Percentiles rank a stretch among this genome's conserved stretches.
phyloP scores from a whole-genome alignment of 768 basidiomycete species.

The Hebeloma cylindrosporum region DNA sequence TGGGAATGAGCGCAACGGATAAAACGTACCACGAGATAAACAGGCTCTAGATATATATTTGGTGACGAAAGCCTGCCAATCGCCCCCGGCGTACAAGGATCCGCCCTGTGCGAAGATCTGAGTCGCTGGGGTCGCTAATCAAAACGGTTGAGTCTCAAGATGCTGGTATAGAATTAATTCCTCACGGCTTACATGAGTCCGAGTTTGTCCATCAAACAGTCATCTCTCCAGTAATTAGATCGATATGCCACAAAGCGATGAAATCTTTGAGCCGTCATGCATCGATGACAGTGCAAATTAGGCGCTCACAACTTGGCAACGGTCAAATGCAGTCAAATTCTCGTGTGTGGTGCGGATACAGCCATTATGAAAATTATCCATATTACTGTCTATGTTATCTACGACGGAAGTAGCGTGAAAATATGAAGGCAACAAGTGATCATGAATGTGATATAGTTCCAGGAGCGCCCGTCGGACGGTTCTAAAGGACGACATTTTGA shows the following conservation, averaged over 20 bases:
- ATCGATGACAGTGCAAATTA: too few relatives aligned
- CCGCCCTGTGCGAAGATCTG: slow-evolving; percentile 5
- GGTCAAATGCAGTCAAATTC: too few relatives aligned
- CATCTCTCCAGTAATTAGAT: slow-evolving; percentile 12
- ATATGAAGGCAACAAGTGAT: too few relatives aligned
- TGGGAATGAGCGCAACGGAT: too few relatives aligned
- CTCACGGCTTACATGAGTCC: slow-evolving; percentile 18
- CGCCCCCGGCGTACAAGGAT: slow-evolving; percentile 9
- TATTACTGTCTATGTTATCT: too few relatives aligned
- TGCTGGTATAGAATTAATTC: neutral
- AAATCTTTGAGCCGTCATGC: neutral
- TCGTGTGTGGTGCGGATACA: too few relatives aligned
- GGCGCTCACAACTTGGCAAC: too few relatives aligned
- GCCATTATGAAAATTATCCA: too few relatives aligned
- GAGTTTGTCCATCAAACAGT: slow-evolving; percentile 24
- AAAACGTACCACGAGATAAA: slow-evolving; percentile 8
- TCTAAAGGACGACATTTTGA: too few relatives aligned
- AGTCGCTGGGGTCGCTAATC: slow-evolving; percentile 5
- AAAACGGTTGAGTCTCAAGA: neutral
- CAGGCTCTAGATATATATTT: slow-evolving; percentile 5
- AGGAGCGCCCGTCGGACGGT: too few relatives aligned
- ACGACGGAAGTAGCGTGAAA: too few relatives aligned
- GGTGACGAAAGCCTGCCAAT: slow-evolving; percentile 2
- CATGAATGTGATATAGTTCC: too few relatives aligned
- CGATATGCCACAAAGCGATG: slow-evolving; percentile 19